Conservation (phyloP, 768 basidiomycete species). For the Leccinum barrowsii region DNA sequence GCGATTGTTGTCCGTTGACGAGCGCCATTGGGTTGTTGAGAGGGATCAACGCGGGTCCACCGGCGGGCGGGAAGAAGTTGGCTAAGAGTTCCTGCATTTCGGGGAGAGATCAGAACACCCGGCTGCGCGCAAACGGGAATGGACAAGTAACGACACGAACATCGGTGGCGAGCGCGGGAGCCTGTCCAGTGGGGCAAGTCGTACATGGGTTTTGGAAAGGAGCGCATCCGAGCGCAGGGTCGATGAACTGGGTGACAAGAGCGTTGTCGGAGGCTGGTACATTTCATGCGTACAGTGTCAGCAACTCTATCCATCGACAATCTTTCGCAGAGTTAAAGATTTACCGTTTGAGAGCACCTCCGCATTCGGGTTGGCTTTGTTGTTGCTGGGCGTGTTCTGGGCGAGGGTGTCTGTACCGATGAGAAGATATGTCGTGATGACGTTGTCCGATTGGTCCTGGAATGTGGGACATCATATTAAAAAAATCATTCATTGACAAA, state of each 20-base stretch:
- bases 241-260: slow-evolving; percentile 23
- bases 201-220: slow-evolving; percentile 26
- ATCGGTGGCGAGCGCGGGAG: slow-evolving; percentile 22
- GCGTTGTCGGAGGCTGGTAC: slow-evolving; percentile 25
- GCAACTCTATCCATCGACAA: not conserved
- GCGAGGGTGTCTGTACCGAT: slow-evolving; percentile 21
- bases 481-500: not conserved
- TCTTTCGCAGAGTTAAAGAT: not conserved
- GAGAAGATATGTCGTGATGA: slow-evolving; percentile 28
- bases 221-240: slow-evolving; percentile 25
- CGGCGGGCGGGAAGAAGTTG: slow-evolving; percentile 21
- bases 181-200: slow-evolving; percentile 19
- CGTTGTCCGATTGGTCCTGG: slow-evolving; percentile 29
- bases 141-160: slow-evolving; percentile 2
- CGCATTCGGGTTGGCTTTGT: slow-evolving; percentile 23
- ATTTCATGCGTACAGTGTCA: not conserved
- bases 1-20: slow-evolving; percentile 21
- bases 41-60: slow-evolving; percentile 24
- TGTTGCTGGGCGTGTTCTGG: slow-evolving; percentile 25
- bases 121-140: not conserved
- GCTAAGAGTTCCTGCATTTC: slow-evolving; percentile 22
- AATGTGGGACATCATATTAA: not conserved
- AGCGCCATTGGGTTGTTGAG: slow-evolving; percentile 27
- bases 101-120: not conserved
- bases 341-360: slow-evolving; percentile 23